Percentiles rank a stretch among this genome's conserved stretches.
phyloP scores from a whole-genome alignment of 2,329 filamentous ascomycete species.

The Aureobasidium sp. region DNA sequence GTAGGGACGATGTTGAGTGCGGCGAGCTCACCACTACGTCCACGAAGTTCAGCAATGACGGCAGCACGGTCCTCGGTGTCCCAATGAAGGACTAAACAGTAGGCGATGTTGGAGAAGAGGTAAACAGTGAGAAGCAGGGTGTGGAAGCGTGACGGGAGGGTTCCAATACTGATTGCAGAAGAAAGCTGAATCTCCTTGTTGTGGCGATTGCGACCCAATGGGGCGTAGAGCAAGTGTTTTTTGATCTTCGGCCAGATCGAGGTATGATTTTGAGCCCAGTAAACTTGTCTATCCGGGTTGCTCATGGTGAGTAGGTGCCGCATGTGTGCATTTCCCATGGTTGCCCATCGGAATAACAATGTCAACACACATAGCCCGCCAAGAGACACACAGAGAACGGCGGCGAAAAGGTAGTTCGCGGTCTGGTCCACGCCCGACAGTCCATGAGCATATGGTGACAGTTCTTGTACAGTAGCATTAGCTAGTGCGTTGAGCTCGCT shows the following conservation, averaged over 20 bases:
- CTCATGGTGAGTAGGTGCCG: constrained; percentile 38
- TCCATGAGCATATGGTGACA: constrained; percentile 31
- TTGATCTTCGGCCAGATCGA: constrained; percentile 49
- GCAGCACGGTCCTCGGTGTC: constrained; percentile 38
- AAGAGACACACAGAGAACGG: constrained; percentile 33
- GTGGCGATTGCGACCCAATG: constrained; percentile 64
- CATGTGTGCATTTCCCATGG: constrained; percentile 36
- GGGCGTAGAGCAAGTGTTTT: constrained; percentile 59
- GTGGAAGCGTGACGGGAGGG: constrained; percentile 71
- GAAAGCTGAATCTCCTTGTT: constrained; percentile 65
- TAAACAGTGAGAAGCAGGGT: constrained; percentile 59
- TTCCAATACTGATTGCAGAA: constrained; percentile 61
- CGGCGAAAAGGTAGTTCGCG: constrained; percentile 39
- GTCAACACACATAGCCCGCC: constrained; percentile 29
- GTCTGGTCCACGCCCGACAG: constrained; percentile 40
- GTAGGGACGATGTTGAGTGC: constrained; percentile 88
- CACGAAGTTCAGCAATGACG: constrained; percentile 72
- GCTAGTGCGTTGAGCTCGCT: constrained; percentile 14
- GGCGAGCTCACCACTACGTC: constrained; percentile 73
- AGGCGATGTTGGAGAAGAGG: constrained; percentile 64
- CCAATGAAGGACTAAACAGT: constrained; percentile 62
- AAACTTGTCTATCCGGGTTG: constrained; percentile 33
- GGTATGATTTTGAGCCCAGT: constrained; percentile 38
- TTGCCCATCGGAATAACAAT: constrained; percentile 32
- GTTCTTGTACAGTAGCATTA: constrained; percentile 13